Percentiles rank a stretch among this genome's conserved stretches.
Evolutionary conservation across 306 rosid genomes (phyloP).

Genomic region (Lotus japonicus): DNA sequence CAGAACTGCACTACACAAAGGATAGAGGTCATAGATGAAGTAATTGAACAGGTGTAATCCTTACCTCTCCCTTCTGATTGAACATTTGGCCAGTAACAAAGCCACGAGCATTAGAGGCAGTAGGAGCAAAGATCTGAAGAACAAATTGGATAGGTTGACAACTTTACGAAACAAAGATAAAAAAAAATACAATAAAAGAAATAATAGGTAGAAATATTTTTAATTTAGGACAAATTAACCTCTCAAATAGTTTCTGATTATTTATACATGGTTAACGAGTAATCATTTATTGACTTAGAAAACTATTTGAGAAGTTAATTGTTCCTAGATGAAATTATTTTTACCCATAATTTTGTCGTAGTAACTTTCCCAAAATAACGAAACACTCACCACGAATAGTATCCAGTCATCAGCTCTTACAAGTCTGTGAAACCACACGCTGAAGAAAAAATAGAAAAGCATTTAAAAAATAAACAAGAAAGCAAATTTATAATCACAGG

Average conservation of each 20-base stretch:
- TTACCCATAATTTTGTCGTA: neutral
- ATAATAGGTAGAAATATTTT: neutral
- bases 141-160: conserved; percentile 23
- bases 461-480: neutral
- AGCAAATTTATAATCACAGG: neutral
- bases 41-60: neutral
- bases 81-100: conserved; percentile 71
- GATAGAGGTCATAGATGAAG: neutral
- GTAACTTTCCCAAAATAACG: neutral
- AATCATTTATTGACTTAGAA: neutral
- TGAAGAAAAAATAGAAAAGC: conserved; percentile 28
- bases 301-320: conserved; percentile 7
- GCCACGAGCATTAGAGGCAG: conserved; percentile 61
- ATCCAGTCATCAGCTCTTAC: conserved; percentile 92
- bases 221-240: neutral
- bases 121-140: conserved; percentile 53
- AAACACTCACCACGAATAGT: conserved; percentile 58
- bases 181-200: neutral
- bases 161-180: neutral
- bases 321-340: neutral
- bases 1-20: neutral
- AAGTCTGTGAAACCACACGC: conserved; percentile 90
- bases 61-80: conserved; percentile 84
- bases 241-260: neutral
- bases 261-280: neutral